Base-by-base conservation (phyloP, 345 rosid species). In the Erysimum cheiranthoides region DNA sequence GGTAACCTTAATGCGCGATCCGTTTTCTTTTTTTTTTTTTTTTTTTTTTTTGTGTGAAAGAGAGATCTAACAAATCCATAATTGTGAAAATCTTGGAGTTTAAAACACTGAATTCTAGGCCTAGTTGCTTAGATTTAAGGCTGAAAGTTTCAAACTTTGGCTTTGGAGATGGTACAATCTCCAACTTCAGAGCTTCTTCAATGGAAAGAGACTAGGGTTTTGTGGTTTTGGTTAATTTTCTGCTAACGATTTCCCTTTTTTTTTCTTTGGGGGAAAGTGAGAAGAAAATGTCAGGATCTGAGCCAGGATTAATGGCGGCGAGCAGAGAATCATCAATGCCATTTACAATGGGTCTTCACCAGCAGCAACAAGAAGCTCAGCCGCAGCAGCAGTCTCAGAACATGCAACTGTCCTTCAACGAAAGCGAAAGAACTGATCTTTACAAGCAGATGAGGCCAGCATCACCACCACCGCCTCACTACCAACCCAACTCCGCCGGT, bases 251-350 rank as follows among this genome's bases (percentile, higher is more conserved):
- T 46, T 74, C 27, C 58, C 7, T 34, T 42, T 52, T 69, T 38
- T 16, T 56, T 28, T 27, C 5, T 50, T n/a, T 39, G 12, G 34
- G 42, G 14, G 6, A 18, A 57, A 53, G 53, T 27, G 45, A 36
- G 32, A 5, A 2, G 8, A 57, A 18, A 21, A 77, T 66, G 67
- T 71, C 81, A 25, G 77, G 73, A 71, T 71, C 73, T 64, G 73
- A 71, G 61, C 14, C 72, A 1, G 76, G 76, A 7, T 34, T 62
- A 39, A 65, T 59, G 81, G 31, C 61, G 11, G 35, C 61, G 45
- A 64, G 13, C 16, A 70, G 71, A 63, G 76, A 28, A 2, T 32
- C 80, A 4, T 21, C 76, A 39, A 31, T 65, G 17, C 32, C 68
- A 14, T 66, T 65, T 6, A n/a, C 67, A 10, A 66, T 59, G 68